These are phyloP conservation scores for Arthrinium phaeospermum DNA, from an alignment of 2,329 filamentous ascomycete genomes.

Conservation along the genomic window DNA sequence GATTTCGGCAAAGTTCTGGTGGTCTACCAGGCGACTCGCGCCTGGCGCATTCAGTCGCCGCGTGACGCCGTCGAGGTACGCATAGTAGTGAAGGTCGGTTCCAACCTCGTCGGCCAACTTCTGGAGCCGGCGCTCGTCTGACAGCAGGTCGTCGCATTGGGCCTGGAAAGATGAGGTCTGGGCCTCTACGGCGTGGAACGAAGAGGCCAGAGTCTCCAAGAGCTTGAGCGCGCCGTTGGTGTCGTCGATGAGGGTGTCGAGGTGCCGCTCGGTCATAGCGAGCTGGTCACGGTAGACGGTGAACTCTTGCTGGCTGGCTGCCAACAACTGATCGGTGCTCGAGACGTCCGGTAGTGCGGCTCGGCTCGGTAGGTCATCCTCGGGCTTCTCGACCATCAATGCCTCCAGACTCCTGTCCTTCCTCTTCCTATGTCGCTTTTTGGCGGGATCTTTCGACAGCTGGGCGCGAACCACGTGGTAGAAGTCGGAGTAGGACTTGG, in stretches of 20 bases:
- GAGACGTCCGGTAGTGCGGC: conserved; percentile 52
- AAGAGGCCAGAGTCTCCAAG: conserved; percentile 79
- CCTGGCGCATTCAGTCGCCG: conserved; percentile 90
- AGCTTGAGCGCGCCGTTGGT: conserved; percentile 78
- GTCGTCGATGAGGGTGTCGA: conserved; percentile 78
- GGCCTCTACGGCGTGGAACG: conserved; percentile 84
- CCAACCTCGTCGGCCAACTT: conserved; percentile 83
- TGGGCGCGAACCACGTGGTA: conserved; percentile 67
- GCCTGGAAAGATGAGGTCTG: conserved; percentile 94
- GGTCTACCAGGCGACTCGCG: conserved; percentile 83
- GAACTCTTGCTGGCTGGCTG: conserved; percentile 86
- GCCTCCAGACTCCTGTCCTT: conserved; percentile 57
- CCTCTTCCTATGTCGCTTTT: conserved; percentile 45
- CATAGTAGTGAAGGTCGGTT: conserved; percentile 92
- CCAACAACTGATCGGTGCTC: conserved; percentile 72
- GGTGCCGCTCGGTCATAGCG: conserved; percentile 78
- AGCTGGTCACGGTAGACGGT: conserved; percentile 84
- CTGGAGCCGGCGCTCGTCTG: conserved; percentile 80
- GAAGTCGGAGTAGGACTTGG: conserved; percentile 81
- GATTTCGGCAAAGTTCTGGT: conserved; percentile 86
- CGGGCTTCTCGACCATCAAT: conserved; percentile 46
- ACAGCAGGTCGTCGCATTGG: conserved; percentile 86
- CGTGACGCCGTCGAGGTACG: conserved; percentile 90
- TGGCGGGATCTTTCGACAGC: conserved; percentile 55
- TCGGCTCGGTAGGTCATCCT: conserved; percentile 30